phyloP scores from a whole-genome alignment of 1,284 basidiomycete species.

The Pseudozyma thailandica region DNA sequence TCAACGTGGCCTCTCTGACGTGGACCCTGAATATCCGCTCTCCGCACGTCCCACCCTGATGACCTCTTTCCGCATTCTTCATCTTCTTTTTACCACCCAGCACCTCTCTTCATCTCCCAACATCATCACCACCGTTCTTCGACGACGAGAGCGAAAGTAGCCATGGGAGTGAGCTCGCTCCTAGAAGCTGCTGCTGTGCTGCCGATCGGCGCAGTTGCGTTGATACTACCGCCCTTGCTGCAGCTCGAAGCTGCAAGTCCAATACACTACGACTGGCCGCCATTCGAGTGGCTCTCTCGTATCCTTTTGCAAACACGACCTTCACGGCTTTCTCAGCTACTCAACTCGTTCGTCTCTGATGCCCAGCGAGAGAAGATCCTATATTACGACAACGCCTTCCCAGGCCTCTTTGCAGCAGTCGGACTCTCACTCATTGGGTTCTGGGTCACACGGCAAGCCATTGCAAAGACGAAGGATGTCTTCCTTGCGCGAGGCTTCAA shows the following conservation, averaged over 20 bases:
- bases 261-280: constrained; percentile 20
- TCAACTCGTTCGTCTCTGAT: constrained; percentile 5
- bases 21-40: constrained; percentile 10
- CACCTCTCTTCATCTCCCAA: neutral
- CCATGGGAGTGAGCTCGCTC: constrained; percentile 15
- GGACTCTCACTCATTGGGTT: constrained; percentile 48
- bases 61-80: neutral
- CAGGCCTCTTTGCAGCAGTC: constrained; percentile 43
- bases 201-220: constrained; percentile 15
- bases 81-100: constrained; percentile 4
- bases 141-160: no score
- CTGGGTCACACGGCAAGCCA: constrained; percentile 36
- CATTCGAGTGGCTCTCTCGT: constrained; percentile 21
- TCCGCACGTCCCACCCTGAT: constrained; percentile 1
- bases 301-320: constrained; percentile 14
- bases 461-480: constrained; percentile 44
- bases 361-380: constrained; percentile 9
- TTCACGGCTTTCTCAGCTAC: constrained; percentile 7
- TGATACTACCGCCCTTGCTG: constrained; percentile 29
- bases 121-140: neutral
- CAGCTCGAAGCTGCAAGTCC: constrained; percentile 21
- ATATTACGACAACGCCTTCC: constrained; percentile 47
- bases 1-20: constrained; percentile 9
- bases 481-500: constrained; percentile 58
- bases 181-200: constrained; percentile 20